phyloP scores from a whole-genome alignment of 768 basidiomycete genomes.

The Suillus spraguei region DNA sequence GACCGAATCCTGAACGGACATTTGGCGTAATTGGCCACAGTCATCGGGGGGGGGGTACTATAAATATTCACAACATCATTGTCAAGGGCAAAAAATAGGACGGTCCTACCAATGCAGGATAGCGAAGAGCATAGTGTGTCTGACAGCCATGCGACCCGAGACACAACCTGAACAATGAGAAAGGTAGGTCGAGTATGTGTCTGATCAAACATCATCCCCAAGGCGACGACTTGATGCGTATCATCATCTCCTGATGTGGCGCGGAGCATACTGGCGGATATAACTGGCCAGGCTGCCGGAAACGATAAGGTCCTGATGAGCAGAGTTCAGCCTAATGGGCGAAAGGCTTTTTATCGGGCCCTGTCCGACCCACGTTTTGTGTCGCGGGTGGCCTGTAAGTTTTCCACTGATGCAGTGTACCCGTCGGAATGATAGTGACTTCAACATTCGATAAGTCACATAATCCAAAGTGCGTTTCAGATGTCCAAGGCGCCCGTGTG shows the following conservation, averaged over 20 bases:
- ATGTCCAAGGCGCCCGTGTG: not conserved
- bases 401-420: not conserved
- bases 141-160: not conserved
- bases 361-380: no score
- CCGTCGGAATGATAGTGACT: not conserved
- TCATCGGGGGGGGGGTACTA: not conserved
- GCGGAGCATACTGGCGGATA: not conserved
- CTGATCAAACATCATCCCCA: not conserved
- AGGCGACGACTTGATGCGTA: not conserved
- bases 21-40: not conserved
- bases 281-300: not conserved
- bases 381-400: not conserved
- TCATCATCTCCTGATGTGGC: not conserved
- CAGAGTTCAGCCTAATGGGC: not conserved
- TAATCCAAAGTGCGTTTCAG: not conserved
- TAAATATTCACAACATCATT: not conserved
- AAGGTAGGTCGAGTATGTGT: not conserved
- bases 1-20: not conserved
- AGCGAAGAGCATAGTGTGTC: not conserved
- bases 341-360: not conserved
- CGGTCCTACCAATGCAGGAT: not conserved
- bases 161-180: not conserved
- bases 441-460: not conserved
- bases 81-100: not conserved
- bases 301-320: no score